Conservation (phyloP, 345 rosid genomes). For the Turritis glabra region DNA sequence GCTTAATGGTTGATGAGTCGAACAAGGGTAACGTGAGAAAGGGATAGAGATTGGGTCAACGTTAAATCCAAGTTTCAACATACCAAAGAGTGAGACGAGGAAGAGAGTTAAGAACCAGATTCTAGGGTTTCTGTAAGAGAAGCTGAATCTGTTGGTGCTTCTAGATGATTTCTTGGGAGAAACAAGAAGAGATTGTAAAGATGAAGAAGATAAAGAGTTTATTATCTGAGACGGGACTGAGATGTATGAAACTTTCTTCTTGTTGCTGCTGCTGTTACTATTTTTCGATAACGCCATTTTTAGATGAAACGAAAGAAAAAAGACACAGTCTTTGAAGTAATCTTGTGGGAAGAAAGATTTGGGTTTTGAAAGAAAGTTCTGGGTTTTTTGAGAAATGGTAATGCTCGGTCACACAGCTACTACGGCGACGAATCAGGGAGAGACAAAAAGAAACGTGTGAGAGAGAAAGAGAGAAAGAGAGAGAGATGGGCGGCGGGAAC, state of each 20-base stretch:
- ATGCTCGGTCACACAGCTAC: background rate
- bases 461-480: conserved; percentile 30
- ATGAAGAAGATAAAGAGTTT: conserved; percentile 67
- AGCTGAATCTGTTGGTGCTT: conserved; percentile 32
- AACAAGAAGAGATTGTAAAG: conserved; percentile 68
- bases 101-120: conserved; percentile 67
- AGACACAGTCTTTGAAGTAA: background rate
- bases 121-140: conserved; percentile 49
- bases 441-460: conserved; percentile 32
- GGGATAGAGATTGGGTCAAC: conserved; percentile 54
- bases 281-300: conserved; percentile 56
- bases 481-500: conserved; percentile 44
- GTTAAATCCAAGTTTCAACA: conserved; percentile 60
- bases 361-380: conserved; percentile 3
- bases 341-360: background rate
- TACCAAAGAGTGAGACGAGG: conserved; percentile 63
- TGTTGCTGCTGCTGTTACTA: conserved; percentile 21
- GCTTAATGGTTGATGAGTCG: conserved; percentile 24
- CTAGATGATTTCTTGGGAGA: conserved; percentile 65
- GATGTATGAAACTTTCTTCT: conserved; percentile 62
- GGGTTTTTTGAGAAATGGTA: background rate
- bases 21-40: conserved; percentile 57
- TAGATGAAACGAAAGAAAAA: background rate
- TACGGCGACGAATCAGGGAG: conserved; percentile 23
- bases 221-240: conserved; percentile 77